Conservation (phyloP, 1,284 basidiomycete genomes). For the Coriolopsis trogii region DNA sequence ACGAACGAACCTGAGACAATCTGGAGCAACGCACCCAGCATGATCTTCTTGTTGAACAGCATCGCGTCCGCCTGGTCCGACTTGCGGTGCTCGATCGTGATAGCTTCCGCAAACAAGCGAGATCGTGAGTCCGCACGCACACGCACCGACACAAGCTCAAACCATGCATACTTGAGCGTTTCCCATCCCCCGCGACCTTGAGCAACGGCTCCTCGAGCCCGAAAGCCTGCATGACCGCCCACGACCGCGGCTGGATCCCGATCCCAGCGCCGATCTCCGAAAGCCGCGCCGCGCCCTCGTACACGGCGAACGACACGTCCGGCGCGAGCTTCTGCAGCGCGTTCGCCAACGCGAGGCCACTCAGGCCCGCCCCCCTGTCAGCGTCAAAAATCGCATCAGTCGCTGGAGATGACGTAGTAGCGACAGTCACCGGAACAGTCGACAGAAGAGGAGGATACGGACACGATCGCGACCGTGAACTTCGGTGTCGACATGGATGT, state of each 20-base stretch:
- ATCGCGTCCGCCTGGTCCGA: conserved; percentile 24
- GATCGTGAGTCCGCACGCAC: too few relatives aligned
- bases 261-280: conserved; percentile 59
- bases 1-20: conserved; percentile 1
- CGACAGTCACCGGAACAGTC: not conserved
- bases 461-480: conserved; percentile 15
- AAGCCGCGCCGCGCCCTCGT: conserved; percentile 50
- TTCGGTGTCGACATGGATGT: conserved; percentile 4
- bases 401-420: too few relatives aligned
- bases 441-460: not conserved
- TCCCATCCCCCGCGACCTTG: conserved; percentile 44
- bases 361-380: conserved; percentile 42
- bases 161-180: conserved; percentile 18
- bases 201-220: conserved; percentile 52
- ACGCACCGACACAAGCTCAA: too few relatives aligned
- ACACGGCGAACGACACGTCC: conserved; percentile 45
- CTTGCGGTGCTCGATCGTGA: conserved; percentile 10
- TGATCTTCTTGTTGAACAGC: too few relatives aligned
- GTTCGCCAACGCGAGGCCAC: conserved; percentile 39
- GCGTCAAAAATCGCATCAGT: not conserved
- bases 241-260: conserved; percentile 52
- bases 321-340: conserved; percentile 38
- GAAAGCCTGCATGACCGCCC: conserved; percentile 51
- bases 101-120: not conserved
- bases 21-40: too few relatives aligned